Conservation (phyloP, 2,329 filamentous ascomycete genomes). For the Aspergillus transmontanensis region DNA sequence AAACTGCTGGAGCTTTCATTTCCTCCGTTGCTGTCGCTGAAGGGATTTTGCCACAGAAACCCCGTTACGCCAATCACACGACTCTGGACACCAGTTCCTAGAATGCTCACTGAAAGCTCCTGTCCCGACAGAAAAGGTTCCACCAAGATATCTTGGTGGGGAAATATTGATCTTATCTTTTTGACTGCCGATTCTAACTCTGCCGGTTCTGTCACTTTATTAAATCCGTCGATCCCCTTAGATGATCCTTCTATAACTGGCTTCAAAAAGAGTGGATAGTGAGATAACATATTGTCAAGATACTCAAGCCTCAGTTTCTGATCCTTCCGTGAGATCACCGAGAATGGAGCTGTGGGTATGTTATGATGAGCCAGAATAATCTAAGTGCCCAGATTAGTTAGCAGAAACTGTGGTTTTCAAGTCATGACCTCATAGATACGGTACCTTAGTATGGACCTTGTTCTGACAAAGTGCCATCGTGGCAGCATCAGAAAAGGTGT, state of each 20-base stretch:
- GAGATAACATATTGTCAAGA: too few relatives aligned
- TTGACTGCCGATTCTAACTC: background rate
- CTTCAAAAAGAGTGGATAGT: slow-evolving; percentile 21
- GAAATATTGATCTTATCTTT: background rate
- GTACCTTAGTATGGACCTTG: slow-evolving; percentile 8
- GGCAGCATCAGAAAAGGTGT: slow-evolving; percentile 22
- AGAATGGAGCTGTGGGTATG: too few relatives aligned
- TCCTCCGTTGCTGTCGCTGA: too few relatives aligned
- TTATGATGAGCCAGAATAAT: too few relatives aligned
- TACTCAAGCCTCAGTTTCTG: too few relatives aligned
- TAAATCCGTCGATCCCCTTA: slow-evolving; percentile 16
- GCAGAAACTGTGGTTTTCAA: too few relatives aligned
- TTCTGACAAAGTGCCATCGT: slow-evolving; percentile 22
- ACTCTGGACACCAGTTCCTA: background rate
- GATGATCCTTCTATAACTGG: slow-evolving; percentile 18
- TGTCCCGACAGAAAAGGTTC: background rate
- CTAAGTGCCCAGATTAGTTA: too few relatives aligned
- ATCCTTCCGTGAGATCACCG: too few relatives aligned
- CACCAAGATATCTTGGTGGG: background rate
- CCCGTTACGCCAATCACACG: background rate
- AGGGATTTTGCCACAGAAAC: background rate
- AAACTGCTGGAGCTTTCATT: too few relatives aligned
- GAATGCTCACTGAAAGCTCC: background rate
- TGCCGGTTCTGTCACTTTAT: background rate
- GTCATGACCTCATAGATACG: too few relatives aligned